Evolutionary conservation across 352 stramenopile genomes (phyloP).

Genomic region (Pythium monospermum): DNA sequence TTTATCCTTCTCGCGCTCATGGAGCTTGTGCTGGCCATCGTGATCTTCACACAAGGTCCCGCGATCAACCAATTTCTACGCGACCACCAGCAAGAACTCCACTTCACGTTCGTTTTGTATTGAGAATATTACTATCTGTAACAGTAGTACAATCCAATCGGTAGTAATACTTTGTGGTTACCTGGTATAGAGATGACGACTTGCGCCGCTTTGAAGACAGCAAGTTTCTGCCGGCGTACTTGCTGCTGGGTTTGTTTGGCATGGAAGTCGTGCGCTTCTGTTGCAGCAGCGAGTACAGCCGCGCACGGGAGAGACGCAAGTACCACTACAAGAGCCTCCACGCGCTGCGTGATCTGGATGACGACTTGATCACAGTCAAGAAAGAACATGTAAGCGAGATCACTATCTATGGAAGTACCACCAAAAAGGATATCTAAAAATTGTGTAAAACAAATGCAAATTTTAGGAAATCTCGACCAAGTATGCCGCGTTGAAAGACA

Average conservation of each 20-base stretch:
- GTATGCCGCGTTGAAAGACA: conserved; percentile 65
- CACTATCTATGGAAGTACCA: not conserved
- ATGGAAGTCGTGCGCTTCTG: conserved; percentile 72
- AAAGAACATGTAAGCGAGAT: conserved; percentile 50
- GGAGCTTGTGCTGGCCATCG: conserved; percentile 53
- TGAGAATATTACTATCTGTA: too few species aligned
- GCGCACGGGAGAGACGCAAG: conserved; percentile 40
- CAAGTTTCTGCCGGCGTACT: conserved; percentile 67
- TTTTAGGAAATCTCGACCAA: conserved; percentile 68
- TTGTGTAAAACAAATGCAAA: too few species aligned
- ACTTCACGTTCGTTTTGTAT: conserved; percentile 33
- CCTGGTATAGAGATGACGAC: conserved; percentile 38
- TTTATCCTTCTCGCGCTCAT: conserved; percentile 54
- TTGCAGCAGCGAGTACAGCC: conserved; percentile 53
- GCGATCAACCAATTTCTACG: conserved; percentile 57
- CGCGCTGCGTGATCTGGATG: conserved; percentile 58
- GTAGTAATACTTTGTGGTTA: too few species aligned
- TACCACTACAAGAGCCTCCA: conserved; percentile 56
- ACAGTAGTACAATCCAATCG: too few species aligned
- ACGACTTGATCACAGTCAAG: conserved; percentile 58
- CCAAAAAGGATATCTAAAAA: not conserved
- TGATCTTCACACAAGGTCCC: conserved; percentile 61
- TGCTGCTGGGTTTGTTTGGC: conserved; percentile 49
- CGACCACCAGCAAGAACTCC: conserved; percentile 58
- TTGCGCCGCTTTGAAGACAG: conserved; percentile 45